phyloP scores from a whole-genome alignment of 2,329 filamentous ascomycete species.

The Capronia americana region DNA sequence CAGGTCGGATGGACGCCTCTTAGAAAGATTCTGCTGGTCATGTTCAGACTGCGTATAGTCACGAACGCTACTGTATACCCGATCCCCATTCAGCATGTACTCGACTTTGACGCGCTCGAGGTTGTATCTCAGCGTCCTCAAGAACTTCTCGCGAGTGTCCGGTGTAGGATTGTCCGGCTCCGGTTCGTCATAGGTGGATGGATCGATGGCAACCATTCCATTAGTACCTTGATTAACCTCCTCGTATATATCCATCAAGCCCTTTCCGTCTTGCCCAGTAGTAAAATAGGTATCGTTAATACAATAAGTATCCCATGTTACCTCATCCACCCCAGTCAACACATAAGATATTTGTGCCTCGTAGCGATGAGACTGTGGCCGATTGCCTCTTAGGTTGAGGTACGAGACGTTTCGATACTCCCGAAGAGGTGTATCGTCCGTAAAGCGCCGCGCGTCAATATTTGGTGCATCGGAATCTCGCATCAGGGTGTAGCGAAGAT shows the following conservation, averaged over 20 bases:
- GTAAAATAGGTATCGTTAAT: slow-evolving; percentile 6
- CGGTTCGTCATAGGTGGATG: background rate
- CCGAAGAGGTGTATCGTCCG: background rate
- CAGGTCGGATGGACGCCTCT: background rate
- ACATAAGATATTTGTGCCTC: slow-evolving; percentile 14
- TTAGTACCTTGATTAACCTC: background rate
- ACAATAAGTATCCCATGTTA: background rate
- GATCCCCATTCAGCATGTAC: background rate
- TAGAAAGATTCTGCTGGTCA: background rate
- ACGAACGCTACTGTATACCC: background rate
- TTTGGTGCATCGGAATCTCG: background rate
- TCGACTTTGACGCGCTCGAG: background rate
- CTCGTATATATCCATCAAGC: background rate
- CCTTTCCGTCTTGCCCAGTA: background rate
- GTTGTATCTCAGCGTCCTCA: background rate
- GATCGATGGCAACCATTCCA: background rate
- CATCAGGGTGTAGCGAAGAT: background rate
- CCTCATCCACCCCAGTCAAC: background rate
- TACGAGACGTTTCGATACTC: slow-evolving; percentile 4
- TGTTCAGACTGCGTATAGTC: background rate
- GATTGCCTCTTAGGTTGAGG: background rate
- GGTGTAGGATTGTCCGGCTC: background rate
- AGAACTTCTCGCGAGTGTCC: background rate
- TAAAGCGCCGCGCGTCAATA: background rate
- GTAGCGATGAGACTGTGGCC: background rate